Conservation (phyloP, 176 grass and related monocot genomes). For the Dendrocalamus sinicus region DNA sequence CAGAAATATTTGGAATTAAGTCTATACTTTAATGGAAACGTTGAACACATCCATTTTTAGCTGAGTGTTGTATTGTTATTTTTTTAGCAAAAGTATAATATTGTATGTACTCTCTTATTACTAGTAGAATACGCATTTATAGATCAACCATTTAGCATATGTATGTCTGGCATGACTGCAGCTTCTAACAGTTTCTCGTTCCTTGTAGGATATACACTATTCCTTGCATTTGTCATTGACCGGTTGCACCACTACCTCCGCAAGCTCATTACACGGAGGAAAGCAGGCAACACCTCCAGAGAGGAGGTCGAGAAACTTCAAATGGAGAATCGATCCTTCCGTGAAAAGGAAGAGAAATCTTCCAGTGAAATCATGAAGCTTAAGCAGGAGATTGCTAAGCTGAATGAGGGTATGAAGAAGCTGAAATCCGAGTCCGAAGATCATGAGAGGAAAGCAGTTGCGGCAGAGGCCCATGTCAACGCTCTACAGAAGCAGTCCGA, state of each 20-base stretch:
- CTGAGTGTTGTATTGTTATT: background rate
- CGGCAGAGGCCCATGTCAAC: constrained; percentile 67
- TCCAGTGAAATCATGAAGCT: constrained; percentile 64
- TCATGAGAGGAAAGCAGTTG: constrained; percentile 52
- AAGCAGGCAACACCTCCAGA: constrained; percentile 56
- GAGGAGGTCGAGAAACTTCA: constrained; percentile 83
- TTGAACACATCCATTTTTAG: background rate
- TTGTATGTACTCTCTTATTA: background rate
- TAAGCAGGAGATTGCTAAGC: constrained; percentile 49
- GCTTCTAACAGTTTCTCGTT: constrained; percentile 15
- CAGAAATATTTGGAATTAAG: background rate
- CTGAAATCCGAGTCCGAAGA: constrained; percentile 60
- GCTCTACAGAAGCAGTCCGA: constrained; percentile 81
- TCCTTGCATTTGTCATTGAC: constrained; percentile 84
- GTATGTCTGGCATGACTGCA: background rate
- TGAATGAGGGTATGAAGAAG: constrained; percentile 69
- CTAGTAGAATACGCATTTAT: background rate
- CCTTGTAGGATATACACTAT: constrained; percentile 71
- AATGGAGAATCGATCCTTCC: constrained; percentile 62
- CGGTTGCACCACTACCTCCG: constrained; percentile 77
- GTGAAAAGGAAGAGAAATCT: constrained; percentile 65
- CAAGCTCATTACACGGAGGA: constrained; percentile 67
- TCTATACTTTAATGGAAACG: background rate
- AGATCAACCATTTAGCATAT: background rate
- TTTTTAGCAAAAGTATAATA: background rate